These are phyloP conservation scores for Globisporangium acanthophoron DNA, from an alignment of 352 stramenopile species.

Conservation along the genomic window DNA sequence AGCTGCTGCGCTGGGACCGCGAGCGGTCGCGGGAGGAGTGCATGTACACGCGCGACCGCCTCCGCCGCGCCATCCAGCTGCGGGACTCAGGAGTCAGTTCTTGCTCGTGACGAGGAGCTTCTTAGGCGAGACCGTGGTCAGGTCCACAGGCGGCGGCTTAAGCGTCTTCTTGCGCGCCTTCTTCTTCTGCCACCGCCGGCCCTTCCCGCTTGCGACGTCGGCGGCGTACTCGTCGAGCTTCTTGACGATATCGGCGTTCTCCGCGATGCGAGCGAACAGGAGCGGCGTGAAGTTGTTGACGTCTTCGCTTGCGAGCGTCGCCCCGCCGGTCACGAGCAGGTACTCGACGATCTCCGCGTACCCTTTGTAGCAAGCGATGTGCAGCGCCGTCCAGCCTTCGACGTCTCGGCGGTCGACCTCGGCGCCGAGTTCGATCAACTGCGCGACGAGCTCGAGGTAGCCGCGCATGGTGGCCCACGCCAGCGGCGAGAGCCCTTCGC, in stretches of 20 bases:
- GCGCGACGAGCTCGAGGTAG: conserved; percentile 69
- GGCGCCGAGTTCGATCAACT: conserved; percentile 53
- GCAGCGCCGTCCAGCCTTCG: conserved; percentile 61
- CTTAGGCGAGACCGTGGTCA: conserved; percentile 31
- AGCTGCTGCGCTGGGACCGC: conserved; percentile 46
- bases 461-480: conserved; percentile 60
- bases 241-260: conserved; percentile 57
- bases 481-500: conserved; percentile 57
- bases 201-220: conserved; percentile 27
- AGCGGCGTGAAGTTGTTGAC: conserved; percentile 62
- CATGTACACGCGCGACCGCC: conserved; percentile 28
- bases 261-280: conserved; percentile 64
- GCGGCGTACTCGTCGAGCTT: conserved; percentile 47
- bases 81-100: conserved; percentile 19
- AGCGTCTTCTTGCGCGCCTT: conserved; percentile 17
- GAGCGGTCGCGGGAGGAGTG: conserved; percentile 41
- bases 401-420: conserved; percentile 58
- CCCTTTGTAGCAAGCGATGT: conserved; percentile 72
- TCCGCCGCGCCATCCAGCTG: conserved; percentile 24
- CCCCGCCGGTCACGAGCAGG: conserved; percentile 45
- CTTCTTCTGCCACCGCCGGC: conserved; percentile 16
- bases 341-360: conserved; percentile 68
- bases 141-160: conserved; percentile 14
- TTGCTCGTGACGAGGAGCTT: conserved; percentile 41
- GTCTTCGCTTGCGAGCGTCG: conserved; percentile 43